A percentile compares a stretch with the other conserved stretches of the same genome.
These are phyloP conservation scores for Chlamydomonas incerta DNA, from an alignment of 139 green algal genomes.

Conservation along the genomic window DNA sequence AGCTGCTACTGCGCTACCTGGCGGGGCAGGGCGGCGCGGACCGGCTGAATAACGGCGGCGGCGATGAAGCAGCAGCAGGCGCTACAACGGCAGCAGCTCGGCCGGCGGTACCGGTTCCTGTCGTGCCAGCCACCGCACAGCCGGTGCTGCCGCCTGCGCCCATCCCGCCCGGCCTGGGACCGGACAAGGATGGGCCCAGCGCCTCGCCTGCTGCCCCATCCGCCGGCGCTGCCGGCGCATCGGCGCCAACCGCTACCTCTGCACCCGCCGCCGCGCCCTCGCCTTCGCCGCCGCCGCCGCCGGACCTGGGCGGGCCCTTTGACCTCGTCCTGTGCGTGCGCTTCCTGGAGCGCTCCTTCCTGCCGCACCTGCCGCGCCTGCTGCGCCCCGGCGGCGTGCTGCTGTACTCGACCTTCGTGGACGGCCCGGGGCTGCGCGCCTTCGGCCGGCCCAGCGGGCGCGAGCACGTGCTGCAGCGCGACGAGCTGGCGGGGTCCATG, in stretches of 20 bases:
- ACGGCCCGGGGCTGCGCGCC: slow-evolving; percentile 41
- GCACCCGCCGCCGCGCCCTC: too few species aligned
- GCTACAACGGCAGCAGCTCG: neutral
- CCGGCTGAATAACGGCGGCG: too few species aligned
- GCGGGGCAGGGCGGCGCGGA: neutral
- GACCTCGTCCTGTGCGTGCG: slow-evolving; percentile 58
- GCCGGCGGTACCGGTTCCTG: neutral
- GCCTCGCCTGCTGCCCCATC: too few species aligned
- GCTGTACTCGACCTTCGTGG: slow-evolving; percentile 59
- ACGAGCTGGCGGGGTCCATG: slow-evolving; percentile 35
- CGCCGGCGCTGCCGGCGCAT: too few species aligned
- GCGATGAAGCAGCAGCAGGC: neutral
- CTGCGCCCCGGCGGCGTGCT: slow-evolving; percentile 51
- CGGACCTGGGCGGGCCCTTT: neutral
- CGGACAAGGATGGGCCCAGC: too few species aligned
- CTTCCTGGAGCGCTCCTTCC: slow-evolving; percentile 52
- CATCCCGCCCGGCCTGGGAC: too few species aligned
- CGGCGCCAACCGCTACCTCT: neutral
- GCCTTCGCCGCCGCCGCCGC: neutral
- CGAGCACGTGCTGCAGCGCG: slow-evolving; percentile 56
- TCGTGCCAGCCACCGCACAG: too few species aligned
- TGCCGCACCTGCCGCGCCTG: slow-evolving; percentile 17
- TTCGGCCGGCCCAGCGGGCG: slow-evolving; percentile 52
- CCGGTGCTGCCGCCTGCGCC: too few species aligned
- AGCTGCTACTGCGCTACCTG: slow-evolving; percentile 2